These are phyloP conservation scores for Schwanniomyces occidentalis DNA, from an alignment of 805 yeast species.

Conservation along the genomic window DNA sequence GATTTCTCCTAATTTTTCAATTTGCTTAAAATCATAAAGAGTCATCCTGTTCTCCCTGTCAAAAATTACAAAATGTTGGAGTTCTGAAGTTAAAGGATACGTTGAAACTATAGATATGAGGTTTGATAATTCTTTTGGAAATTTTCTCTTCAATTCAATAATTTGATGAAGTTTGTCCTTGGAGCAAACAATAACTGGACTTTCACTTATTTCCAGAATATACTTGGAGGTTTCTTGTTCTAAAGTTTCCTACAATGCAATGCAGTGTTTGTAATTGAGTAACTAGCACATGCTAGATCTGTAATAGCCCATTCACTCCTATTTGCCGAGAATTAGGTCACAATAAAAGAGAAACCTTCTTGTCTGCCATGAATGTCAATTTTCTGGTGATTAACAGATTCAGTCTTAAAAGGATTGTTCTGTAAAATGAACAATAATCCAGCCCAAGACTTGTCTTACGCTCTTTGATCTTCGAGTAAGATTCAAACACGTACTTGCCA, in stretches of 20 bases:
- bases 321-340: slow-evolving; percentile 58
- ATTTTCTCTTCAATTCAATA: slow-evolving; percentile 26
- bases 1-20: slow-evolving; percentile 31
- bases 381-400: slow-evolving; percentile 23
- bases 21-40: slow-evolving; percentile 30
- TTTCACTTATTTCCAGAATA: slow-evolving; percentile 59
- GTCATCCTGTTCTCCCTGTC: slow-evolving; percentile 16
- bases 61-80: slow-evolving; percentile 17
- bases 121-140: slow-evolving; percentile 23
- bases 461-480: slow-evolving; percentile 23
- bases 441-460: slow-evolving; percentile 36
- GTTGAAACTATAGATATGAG: slow-evolving; percentile 38
- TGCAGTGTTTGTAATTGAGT: slow-evolving; percentile 33
- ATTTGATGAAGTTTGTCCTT: slow-evolving; percentile 30
- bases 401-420: slow-evolving; percentile 33
- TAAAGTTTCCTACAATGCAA: slow-evolving; percentile 39
- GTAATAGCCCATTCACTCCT: slow-evolving; percentile 67
- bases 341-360: slow-evolving; percentile 44
- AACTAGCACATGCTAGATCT: slow-evolving; percentile 67
- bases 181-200: slow-evolving; percentile 49
- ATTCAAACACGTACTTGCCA: slow-evolving; percentile 31
- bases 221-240: slow-evolving; percentile 60
- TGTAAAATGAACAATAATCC: slow-evolving; percentile 34
- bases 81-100: slow-evolving; percentile 30
- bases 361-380: slow-evolving; percentile 17